Conservation (phyloP, 768 basidiomycete genomes). For the Tricholoma flavovirens region DNA sequence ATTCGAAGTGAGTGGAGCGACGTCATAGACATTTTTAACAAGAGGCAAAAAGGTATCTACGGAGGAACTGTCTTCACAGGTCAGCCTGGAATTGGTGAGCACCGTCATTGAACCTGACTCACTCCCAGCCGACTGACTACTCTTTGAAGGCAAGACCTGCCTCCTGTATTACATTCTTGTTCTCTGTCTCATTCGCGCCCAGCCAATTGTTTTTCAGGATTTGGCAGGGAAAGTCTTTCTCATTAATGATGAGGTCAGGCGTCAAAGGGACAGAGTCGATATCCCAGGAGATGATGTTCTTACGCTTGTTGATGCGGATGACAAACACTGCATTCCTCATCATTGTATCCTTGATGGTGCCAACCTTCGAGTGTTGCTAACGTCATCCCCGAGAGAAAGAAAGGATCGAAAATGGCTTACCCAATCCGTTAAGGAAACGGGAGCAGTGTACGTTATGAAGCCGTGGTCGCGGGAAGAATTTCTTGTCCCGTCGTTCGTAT, state of each 20-base stretch:
- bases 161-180: background rate
- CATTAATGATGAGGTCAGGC: background rate
- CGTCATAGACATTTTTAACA: no score
- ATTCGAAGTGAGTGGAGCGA: no score
- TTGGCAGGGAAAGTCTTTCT: background rate
- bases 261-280: background rate
- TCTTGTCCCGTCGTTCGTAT: background rate
- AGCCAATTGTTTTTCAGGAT: background rate
- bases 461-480: background rate
- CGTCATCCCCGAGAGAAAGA: background rate
- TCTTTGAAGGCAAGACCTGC: background rate
- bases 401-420: background rate
- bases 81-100: background rate
- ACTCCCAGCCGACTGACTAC: background rate
- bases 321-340: background rate
- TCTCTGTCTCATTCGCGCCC: background rate
- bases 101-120: background rate
- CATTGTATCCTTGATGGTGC: background rate
- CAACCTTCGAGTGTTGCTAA: background rate
- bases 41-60: background rate
- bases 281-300: background rate
- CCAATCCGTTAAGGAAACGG: background rate
- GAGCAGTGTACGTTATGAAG: background rate
- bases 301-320: background rate
- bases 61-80: background rate